Evolutionary conservation across 768 basidiomycete species (phyloP).

Genomic region (Aureoboletus auriporus): DNA sequence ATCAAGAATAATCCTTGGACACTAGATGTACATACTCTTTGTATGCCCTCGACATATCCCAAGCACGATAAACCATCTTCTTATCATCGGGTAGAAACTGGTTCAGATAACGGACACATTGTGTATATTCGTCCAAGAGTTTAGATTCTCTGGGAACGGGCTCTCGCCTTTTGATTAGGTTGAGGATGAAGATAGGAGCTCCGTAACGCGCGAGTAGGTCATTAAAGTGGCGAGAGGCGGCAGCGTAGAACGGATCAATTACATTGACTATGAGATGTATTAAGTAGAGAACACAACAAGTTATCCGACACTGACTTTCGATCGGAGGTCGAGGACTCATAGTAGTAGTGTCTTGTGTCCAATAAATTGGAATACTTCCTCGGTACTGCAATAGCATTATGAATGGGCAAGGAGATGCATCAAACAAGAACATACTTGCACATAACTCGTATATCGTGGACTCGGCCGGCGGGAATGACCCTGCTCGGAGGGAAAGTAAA

Average conservation of each 20-base stretch:
- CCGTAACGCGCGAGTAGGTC: conserved; percentile 89
- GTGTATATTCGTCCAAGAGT: conserved; percentile 83
- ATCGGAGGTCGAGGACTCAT: conserved; percentile 95
- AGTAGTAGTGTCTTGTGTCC: conserved; percentile 90
- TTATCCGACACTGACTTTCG: conserved; percentile 60
- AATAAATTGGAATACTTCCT: conserved; percentile 93
- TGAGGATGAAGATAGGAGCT: conserved; percentile 83
- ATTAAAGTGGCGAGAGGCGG: conserved; percentile 91
- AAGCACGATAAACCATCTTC: conserved; percentile 88
- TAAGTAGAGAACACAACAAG: conserved; percentile 4
- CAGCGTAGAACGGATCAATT: conserved; percentile 91
- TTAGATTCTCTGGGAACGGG: conserved; percentile 84
- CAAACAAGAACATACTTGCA: conserved; percentile 53
- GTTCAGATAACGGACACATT: conserved; percentile 90
- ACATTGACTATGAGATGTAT: conserved; percentile 65
- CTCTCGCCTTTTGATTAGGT: conserved; percentile 87
- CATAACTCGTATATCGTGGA: conserved; percentile 91
- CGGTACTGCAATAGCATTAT: conserved; percentile 55
- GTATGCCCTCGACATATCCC: conserved; percentile 95
- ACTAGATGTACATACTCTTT: conserved; percentile 64
- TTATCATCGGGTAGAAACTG: conserved; percentile 87
- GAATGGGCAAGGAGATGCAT: neutral
- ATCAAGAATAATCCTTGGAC: neutral
- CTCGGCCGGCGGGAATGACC: conserved; percentile 52
- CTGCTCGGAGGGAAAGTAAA: conserved; percentile 60